Percentiles rank a stretch among this genome's conserved stretches.
Conservation (phyloP, 1,139 yeast species). For the Oligophagozyma castellii region DNA sequence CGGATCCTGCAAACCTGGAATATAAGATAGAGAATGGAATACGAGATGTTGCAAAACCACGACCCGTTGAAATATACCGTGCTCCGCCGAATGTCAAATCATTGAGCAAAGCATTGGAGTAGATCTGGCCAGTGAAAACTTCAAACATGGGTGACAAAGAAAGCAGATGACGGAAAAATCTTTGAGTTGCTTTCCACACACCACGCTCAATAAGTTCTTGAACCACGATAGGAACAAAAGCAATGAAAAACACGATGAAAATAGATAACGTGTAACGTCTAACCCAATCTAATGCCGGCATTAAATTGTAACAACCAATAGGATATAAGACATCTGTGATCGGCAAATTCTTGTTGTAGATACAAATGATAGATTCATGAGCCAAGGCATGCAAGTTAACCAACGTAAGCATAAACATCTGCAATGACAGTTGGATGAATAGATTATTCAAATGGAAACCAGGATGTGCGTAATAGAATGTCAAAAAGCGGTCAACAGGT, state of each 20-base stretch:
- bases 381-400: slow-evolving; percentile 86
- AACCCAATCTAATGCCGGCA: slow-evolving; percentile 91
- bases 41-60: slow-evolving; percentile 98
- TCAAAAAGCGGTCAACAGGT: slow-evolving; percentile 91
- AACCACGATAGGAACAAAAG: slow-evolving; percentile 89
- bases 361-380: slow-evolving; percentile 78
- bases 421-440: slow-evolving; percentile 90
- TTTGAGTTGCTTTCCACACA: slow-evolving; percentile 84
- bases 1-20: slow-evolving; percentile 94
- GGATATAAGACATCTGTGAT: slow-evolving; percentile 77
- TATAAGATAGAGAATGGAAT: slow-evolving; percentile 92
- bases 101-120: slow-evolving; percentile 78
- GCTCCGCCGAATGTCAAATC: slow-evolving; percentile 99
- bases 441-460: slow-evolving; percentile 98
- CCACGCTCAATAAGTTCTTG: slow-evolving; percentile 98
- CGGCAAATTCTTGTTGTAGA: slow-evolving; percentile 73
- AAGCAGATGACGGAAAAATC: slow-evolving; percentile 78
- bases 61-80: slow-evolving; percentile 95
- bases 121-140: slow-evolving; percentile 96
- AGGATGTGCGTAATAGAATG: slow-evolving; percentile 97
- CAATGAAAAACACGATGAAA: slow-evolving; percentile 95
- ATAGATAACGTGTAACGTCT: slow-evolving; percentile 95
- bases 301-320: slow-evolving; percentile 83
- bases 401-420: slow-evolving; percentile 80
- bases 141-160: slow-evolving; percentile 95